A percentile compares a stretch with the other conserved stretches of the same genome.
Evolutionary conservation across 129 eudicot species (phyloP).

Genomic region (Scalesia atractyloides): DNA sequence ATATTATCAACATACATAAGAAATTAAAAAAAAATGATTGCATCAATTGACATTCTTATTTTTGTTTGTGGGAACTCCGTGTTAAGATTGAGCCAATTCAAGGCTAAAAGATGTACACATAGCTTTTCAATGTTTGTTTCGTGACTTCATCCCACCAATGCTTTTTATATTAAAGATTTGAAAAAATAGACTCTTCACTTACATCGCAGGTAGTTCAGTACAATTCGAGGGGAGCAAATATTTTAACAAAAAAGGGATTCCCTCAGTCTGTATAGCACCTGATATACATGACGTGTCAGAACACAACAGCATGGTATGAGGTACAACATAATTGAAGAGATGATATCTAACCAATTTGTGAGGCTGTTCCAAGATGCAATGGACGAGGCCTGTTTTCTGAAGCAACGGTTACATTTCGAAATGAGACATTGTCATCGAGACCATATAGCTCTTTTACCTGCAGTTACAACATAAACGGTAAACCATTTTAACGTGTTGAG

Average conservation of each 20-base stretch:
- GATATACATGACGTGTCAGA: conserved; percentile 18
- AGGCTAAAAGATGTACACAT: not conserved
- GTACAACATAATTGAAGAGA: conserved; percentile 7
- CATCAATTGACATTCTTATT: not conserved
- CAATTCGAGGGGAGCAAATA: conserved; percentile 79
- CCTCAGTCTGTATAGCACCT: conserved; percentile 96
- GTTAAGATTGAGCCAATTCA: not conserved
- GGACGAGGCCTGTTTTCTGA: conserved; percentile 83
- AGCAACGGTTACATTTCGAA: conserved; percentile 76
- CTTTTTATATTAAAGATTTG: not conserved
- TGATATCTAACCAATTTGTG: conserved; percentile 74
- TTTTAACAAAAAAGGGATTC: conserved; percentile 81
- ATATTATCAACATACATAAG: not conserved
- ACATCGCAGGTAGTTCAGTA: conserved; percentile 78
- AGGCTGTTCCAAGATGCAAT: conserved; percentile 86
- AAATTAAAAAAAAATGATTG: not conserved
- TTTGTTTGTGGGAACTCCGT: not conserved
- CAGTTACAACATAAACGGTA: conserved; percentile 21
- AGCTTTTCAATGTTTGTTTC: not conserved
- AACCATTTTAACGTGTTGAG: not conserved
- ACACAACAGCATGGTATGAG: not conserved
- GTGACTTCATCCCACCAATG: not conserved
- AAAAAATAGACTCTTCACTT: conserved; percentile 38
- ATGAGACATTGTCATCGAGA: conserved; percentile 67
- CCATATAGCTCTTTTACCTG: conserved; percentile 96